A percentile compares a stretch with the other conserved stretches of the same genome.
phyloP scores from a whole-genome alignment of 257 asterid species.

The Hygrophila difformis region DNA sequence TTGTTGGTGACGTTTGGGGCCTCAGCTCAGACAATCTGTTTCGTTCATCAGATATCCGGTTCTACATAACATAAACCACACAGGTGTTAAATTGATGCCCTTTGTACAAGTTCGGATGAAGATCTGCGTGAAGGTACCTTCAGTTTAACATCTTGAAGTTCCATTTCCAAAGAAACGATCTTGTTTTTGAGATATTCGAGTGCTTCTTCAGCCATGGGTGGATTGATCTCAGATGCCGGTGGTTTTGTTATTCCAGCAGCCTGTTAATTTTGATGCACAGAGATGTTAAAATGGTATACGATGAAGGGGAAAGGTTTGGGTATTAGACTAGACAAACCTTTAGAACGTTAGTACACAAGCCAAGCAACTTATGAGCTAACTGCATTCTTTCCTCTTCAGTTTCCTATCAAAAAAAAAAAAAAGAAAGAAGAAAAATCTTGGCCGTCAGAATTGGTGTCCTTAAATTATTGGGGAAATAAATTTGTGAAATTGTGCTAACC shows the following conservation, averaged over 20 bases:
- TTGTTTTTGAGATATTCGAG: slow-evolving; percentile 55
- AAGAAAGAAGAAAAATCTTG: slow-evolving; percentile 14
- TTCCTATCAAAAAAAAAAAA: slow-evolving; percentile 69
- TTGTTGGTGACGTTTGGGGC: slow-evolving; percentile 46
- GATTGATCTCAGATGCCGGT: slow-evolving; percentile 46
- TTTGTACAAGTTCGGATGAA: neutral
- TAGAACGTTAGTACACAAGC: slow-evolving; percentile 70
- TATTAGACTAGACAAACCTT: slow-evolving; percentile 34
- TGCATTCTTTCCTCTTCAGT: slow-evolving; percentile 81
- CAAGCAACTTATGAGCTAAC: slow-evolving; percentile 75
- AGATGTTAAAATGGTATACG: neutral
- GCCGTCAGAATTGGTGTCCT: slow-evolving; percentile 6
- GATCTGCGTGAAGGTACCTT: slow-evolving; percentile 40
- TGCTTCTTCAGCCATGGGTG: slow-evolving; percentile 71
- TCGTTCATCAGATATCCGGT: slow-evolving; percentile 61
- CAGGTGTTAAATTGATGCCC: neutral
- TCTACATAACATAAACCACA: slow-evolving; percentile 29
- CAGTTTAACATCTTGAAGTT: slow-evolving; percentile 63
- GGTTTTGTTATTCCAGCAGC: slow-evolving; percentile 79
- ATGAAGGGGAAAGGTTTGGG: neutral
- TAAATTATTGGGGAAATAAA: neutral
- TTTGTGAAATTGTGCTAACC: slow-evolving; percentile 32
- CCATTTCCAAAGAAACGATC: slow-evolving; percentile 55
- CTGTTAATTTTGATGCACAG: slow-evolving; percentile 26
- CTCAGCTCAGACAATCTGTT: slow-evolving; percentile 50